phyloP scores from a whole-genome alignment of 176 grass and related monocot genomes.

The Carex scoparia region DNA sequence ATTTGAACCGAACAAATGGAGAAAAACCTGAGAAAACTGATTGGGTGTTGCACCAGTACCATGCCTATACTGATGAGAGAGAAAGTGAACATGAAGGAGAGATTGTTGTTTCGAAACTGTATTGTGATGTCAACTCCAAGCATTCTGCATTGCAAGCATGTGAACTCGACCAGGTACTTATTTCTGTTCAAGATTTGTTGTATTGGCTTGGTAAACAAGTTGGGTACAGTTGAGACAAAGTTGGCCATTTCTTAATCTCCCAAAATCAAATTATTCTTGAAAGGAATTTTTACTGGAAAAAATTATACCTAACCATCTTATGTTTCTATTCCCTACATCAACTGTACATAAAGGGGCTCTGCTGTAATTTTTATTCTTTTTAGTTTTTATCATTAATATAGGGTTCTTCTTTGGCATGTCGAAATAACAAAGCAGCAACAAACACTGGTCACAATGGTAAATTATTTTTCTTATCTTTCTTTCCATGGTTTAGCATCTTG shows the following conservation, averaged over 20 bases:
- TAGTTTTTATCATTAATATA: slow-evolving; percentile 20
- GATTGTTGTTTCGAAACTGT: slow-evolving; percentile 72
- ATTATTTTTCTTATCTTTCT: background rate
- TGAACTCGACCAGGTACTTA: background rate
- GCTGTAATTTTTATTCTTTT: background rate
- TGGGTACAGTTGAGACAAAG: background rate
- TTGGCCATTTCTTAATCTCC: background rate
- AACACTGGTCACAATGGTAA: slow-evolving; percentile 12
- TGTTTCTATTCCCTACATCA: background rate
- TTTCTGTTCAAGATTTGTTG: background rate
- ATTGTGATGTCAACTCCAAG: slow-evolving; percentile 24
- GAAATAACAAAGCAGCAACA: slow-evolving; percentile 3
- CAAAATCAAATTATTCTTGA: background rate
- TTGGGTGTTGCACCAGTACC: slow-evolving; percentile 69
- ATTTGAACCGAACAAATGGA: slow-evolving; percentile 21
- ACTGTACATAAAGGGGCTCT: background rate
- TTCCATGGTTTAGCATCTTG: slow-evolving; percentile 14
- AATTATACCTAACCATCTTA: background rate
- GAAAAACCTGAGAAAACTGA: slow-evolving; percentile 31
- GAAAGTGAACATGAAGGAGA: slow-evolving; percentile 28
- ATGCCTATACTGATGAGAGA: slow-evolving; percentile 29
- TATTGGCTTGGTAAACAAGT: background rate
- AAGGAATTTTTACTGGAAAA: background rate
- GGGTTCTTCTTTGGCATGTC: slow-evolving; percentile 27
- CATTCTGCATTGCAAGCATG: background rate